Percentiles rank a stretch among this genome's conserved stretches.
These are phyloP conservation scores for Exophiala spinifera DNA, from an alignment of 2,329 filamentous ascomycete species.

Conservation along the genomic window DNA sequence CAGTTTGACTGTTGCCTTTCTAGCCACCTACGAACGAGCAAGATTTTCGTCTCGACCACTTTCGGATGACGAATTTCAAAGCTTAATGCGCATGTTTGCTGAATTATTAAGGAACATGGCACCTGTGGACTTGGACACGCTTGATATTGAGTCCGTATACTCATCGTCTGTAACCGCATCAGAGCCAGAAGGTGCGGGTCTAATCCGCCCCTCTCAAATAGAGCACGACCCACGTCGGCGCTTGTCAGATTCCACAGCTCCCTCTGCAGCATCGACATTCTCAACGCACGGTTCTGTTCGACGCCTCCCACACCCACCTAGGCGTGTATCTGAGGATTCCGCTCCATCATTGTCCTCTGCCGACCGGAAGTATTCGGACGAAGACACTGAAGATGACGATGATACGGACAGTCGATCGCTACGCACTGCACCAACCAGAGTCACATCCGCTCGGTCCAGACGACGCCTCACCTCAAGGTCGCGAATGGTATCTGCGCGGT, in stretches of 20 bases:
- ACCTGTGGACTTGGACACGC: slow-evolving; percentile 54
- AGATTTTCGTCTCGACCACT: slow-evolving; percentile 74
- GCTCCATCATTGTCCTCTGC: slow-evolving; percentile 21
- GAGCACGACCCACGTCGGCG: not conserved
- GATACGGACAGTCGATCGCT: slow-evolving; percentile 11
- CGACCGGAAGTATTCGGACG: slow-evolving; percentile 5
- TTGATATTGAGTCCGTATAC: slow-evolving; percentile 35
- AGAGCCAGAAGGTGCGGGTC: slow-evolving; percentile 14
- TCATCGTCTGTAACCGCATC: slow-evolving; percentile 17
- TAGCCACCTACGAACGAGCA: slow-evolving; percentile 75
- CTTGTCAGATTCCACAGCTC: slow-evolving; percentile 3
- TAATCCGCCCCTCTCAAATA: not conserved
- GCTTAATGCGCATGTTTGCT: slow-evolving; percentile 81
- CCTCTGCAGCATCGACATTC: slow-evolving; percentile 17
- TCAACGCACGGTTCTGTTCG: slow-evolving; percentile 20
- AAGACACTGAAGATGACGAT: slow-evolving; percentile 7
- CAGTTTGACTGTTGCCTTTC: slow-evolving; percentile 57
- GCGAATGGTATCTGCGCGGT: slow-evolving; percentile 20
- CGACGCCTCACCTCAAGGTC: slow-evolving; percentile 5
- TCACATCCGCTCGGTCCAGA: slow-evolving; percentile 6
- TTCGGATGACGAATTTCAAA: slow-evolving; percentile 67
- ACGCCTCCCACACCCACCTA: slow-evolving; percentile 14
- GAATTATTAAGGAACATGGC: slow-evolving; percentile 74
- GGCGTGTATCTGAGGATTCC: slow-evolving; percentile 24
- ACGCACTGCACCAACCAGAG: slow-evolving; percentile 13